Percentiles rank a stretch among this genome's conserved stretches.
These are phyloP conservation scores for Francoa sonchifolia DNA, from an alignment of 441 rosid genomes.

Conservation along the genomic window DNA sequence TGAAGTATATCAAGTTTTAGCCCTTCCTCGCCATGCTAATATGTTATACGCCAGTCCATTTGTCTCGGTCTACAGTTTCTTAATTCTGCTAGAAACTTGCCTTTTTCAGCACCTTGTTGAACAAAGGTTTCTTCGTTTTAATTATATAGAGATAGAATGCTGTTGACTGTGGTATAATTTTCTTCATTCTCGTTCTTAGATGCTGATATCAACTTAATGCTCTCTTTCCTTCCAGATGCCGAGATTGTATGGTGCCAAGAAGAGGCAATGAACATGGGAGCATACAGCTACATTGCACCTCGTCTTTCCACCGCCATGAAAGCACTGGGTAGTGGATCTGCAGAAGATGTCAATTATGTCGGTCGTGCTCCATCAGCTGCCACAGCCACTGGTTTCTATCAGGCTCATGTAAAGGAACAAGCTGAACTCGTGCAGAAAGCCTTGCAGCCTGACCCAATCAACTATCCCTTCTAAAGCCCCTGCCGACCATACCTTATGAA, in stretches of 20 bases:
- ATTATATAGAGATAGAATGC: too few species aligned
- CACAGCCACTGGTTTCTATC: constrained; percentile 83
- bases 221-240: constrained; percentile 46
- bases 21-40: too few species aligned
- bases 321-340: constrained; percentile 43
- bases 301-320: constrained; percentile 69
- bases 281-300: constrained; percentile 58
- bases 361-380: constrained; percentile 97
- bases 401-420: constrained; percentile 72
- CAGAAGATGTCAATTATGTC: constrained; percentile 62
- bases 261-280: constrained; percentile 98
- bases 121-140: too few species aligned
- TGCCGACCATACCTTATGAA: background rate
- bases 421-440: constrained; percentile 61
- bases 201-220: constrained; percentile 2
- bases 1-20: too few species aligned
- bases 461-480: constrained; percentile 17
- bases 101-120: too few species aligned
- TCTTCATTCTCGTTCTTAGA: too few species aligned
- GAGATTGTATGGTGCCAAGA: constrained; percentile 98
- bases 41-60: too few species aligned
- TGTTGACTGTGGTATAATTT: too few species aligned
- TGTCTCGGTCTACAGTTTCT: too few species aligned
- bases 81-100: too few species aligned
- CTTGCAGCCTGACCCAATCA: constrained; percentile 51